A percentile compares a stretch with the other conserved stretches of the same genome.
Conservation (phyloP, 768 basidiomycete genomes). For the Suillus hirtellus region DNA sequence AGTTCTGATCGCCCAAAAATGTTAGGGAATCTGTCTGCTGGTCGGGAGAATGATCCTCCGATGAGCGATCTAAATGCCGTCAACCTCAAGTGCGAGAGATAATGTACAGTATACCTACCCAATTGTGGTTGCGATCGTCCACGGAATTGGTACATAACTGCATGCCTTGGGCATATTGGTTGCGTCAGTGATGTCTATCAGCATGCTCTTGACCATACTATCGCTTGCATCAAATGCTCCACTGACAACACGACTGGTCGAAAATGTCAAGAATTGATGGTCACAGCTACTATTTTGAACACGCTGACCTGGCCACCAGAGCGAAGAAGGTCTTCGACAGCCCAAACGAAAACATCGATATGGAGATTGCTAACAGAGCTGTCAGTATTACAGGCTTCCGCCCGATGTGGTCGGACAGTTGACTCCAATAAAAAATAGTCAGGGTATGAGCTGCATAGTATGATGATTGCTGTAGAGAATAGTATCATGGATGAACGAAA, state of each 20-base stretch:
- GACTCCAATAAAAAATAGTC: slow-evolving; percentile 50
- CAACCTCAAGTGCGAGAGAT: slow-evolving; percentile 9
- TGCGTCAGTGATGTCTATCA: slow-evolving; percentile 39
- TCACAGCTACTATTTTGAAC: neutral
- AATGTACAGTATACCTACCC: slow-evolving; percentile 35
- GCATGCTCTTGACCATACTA: slow-evolving; percentile 45
- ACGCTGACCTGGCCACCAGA: slow-evolving; percentile 19
- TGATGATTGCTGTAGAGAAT: slow-evolving; percentile 39
- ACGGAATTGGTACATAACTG: slow-evolving; percentile 54
- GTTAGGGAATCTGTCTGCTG: slow-evolving; percentile 63
- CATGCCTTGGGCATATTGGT: slow-evolving; percentile 43
- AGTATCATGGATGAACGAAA: slow-evolving; percentile 27
- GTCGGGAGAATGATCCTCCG: slow-evolving; percentile 55
- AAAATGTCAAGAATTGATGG: neutral
- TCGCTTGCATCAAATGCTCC: slow-evolving; percentile 56
- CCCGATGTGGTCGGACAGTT: slow-evolving; percentile 48
- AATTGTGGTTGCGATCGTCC: slow-evolving; percentile 40
- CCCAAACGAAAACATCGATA: slow-evolving; percentile 50
- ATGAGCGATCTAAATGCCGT: slow-evolving; percentile 53
- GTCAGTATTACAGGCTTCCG: slow-evolving; percentile 48
- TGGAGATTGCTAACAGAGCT: slow-evolving; percentile 43
- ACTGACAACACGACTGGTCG: slow-evolving; percentile 41
- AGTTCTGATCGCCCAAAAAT: slow-evolving; percentile 57
- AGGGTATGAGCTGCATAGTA: slow-evolving; percentile 50
- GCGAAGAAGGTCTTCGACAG: slow-evolving; percentile 39